Conservation (phyloP, 768 basidiomycete species). For the Gymnopilus dilepis region DNA sequence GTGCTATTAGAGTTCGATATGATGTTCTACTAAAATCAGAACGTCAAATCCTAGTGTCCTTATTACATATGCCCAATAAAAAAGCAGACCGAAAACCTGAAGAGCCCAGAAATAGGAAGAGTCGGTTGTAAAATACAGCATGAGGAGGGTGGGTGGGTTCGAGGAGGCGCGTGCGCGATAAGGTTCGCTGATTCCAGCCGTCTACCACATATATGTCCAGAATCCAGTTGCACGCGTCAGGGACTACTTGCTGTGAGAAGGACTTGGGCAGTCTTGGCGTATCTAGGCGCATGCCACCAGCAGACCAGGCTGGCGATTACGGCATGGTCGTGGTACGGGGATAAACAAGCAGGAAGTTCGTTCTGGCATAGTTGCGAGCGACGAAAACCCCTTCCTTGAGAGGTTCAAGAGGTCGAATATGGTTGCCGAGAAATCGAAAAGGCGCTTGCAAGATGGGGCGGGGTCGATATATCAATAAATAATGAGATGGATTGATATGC, state of each 20-base stretch:
- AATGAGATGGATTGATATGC: neutral
- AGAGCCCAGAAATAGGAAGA: conserved; percentile 2
- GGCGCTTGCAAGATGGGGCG: neutral
- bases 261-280: neutral
- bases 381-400: neutral
- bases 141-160: neutral
- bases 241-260: neutral
- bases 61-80: conserved; percentile 4
- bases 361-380: neutral
- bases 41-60: neutral
- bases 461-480: neutral
- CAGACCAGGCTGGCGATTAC: conserved; percentile 7
- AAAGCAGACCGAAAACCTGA: neutral
- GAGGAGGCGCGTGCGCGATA: neutral
- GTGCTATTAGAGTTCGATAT: neutral
- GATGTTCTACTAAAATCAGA: conserved; percentile 1
- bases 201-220: neutral
- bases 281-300: neutral
- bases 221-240: neutral
- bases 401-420: neutral
- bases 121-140: neutral
- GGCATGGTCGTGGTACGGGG: neutral
- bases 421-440: neutral
- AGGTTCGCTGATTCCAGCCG: neutral
- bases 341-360: neutral